A percentile compares a stretch with the other conserved stretches of the same genome.
These are phyloP conservation scores for Cydonia oblonga DNA, from an alignment of 331 rosid genomes.

Conservation along the genomic window DNA sequence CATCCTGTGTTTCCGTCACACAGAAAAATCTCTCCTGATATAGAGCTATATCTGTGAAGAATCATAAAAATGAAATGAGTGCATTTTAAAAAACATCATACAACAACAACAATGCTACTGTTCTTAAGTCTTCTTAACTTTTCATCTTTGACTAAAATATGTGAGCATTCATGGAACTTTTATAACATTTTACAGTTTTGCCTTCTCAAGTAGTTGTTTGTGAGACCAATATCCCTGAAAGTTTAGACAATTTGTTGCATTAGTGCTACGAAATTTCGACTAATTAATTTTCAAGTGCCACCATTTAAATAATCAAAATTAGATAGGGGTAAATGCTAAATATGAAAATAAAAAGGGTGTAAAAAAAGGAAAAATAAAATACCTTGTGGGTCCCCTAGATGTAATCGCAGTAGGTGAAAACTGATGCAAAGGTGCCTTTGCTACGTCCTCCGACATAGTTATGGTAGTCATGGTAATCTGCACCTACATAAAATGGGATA, in stretches of 20 bases:
- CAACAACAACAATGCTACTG: too few species aligned
- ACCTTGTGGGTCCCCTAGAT: conserved; percentile 14
- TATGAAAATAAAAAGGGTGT: background rate
- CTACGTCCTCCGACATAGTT: conserved; percentile 3
- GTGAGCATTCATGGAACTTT: too few species aligned
- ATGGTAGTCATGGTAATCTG: conserved; percentile 7
- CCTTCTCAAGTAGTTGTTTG: conserved; percentile 6
- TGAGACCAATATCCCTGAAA: conserved; percentile 27
- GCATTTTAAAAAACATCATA: too few species aligned
- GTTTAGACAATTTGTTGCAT: background rate
- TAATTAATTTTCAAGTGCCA: background rate
- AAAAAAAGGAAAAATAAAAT: background rate
- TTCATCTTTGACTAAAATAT: too few species aligned
- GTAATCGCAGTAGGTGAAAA: conserved; percentile 1
- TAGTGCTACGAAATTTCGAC: background rate
- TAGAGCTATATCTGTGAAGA: too few species aligned
- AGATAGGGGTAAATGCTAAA: background rate
- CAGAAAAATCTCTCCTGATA: too few species aligned
- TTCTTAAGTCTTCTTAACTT: too few species aligned
- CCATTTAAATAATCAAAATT: too few species aligned
- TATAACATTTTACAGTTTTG: background rate
- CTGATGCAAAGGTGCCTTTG: conserved; percentile 6
- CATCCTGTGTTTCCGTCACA: too few species aligned
- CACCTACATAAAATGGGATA: conserved; percentile 12
- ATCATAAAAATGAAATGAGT: too few species aligned